Evolutionary conservation across 768 basidiomycete genomes (phyloP).

Genomic region (Amanita fuliginea): DNA sequence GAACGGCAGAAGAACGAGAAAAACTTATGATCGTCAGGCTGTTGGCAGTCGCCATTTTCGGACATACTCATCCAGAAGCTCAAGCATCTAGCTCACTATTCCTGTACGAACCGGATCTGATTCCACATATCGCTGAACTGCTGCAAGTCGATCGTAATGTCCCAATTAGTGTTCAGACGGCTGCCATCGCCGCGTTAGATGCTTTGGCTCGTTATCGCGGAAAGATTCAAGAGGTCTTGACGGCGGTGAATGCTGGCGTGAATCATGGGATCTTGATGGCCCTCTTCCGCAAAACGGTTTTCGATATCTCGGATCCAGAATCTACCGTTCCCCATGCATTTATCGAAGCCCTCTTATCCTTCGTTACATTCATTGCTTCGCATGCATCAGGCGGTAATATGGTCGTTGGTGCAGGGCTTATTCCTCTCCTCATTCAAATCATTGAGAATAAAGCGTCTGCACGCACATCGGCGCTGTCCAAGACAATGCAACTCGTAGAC

Average conservation of each 20-base stretch:
- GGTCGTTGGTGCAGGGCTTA: conserved; percentile 89
- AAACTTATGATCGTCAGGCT: conserved; percentile 76
- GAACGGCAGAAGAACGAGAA: conserved; percentile 52
- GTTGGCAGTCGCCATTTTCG: conserved; percentile 83
- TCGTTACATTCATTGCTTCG: conserved; percentile 80
- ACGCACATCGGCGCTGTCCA: conserved; percentile 70
- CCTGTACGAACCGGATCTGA: conserved; percentile 90
- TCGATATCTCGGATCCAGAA: conserved; percentile 56
- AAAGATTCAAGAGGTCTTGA: conserved; percentile 79
- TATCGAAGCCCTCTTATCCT: conserved; percentile 74
- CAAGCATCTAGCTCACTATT: conserved; percentile 76
- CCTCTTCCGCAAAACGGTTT: conserved; percentile 70
- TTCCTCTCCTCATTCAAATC: conserved; percentile 82
- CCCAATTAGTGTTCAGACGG: conserved; percentile 64
- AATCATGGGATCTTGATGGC: conserved; percentile 94
- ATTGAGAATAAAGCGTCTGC: conserved; percentile 67
- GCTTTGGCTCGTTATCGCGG: conserved; percentile 77
- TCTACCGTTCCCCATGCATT: conserved; percentile 63
- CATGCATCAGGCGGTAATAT: conserved; percentile 82
- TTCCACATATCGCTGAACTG: conserved; percentile 80
- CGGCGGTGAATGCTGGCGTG: conserved; percentile 88
- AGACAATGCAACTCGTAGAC: conserved; percentile 87
- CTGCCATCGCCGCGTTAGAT: conserved; percentile 84
- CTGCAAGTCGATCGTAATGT: conserved; percentile 72
- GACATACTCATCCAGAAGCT: conserved; percentile 74